A percentile compares a stretch with the other conserved stretches of the same genome.
Evolutionary conservation across 192 early-diverging fungal species (phyloP).

Genomic region (Gaertneriomyces sp.): DNA sequence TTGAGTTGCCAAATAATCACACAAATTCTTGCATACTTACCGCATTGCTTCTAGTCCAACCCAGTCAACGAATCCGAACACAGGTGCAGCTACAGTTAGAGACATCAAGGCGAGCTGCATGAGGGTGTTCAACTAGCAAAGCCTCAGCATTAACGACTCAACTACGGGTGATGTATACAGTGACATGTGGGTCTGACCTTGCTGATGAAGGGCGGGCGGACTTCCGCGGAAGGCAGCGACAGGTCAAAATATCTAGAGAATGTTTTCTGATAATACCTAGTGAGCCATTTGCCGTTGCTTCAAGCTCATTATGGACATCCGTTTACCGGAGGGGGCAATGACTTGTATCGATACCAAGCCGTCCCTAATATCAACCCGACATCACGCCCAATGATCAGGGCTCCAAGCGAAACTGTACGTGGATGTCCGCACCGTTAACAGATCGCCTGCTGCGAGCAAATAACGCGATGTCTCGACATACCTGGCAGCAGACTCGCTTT

Average conservation of each 20-base stretch:
- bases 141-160: neutral
- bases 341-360: slow-evolving; percentile 81
- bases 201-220: slow-evolving; percentile 80
- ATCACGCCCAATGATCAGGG: slow-evolving; percentile 83
- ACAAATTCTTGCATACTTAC: slow-evolving; percentile 23
- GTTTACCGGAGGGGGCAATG: slow-evolving; percentile 76
- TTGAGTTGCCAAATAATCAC: neutral
- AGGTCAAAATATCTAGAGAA: slow-evolving; percentile 81
- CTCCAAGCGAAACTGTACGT: slow-evolving; percentile 60
- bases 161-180: neutral
- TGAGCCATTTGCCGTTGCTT: neutral
- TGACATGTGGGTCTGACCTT: slow-evolving; percentile 44
- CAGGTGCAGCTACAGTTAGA: slow-evolving; percentile 66
- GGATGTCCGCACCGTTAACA: slow-evolving; percentile 1
- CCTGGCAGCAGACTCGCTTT: slow-evolving; percentile 70
- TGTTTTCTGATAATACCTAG: slow-evolving; percentile 62
- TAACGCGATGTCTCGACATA: slow-evolving; percentile 24
- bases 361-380: slow-evolving; percentile 71
- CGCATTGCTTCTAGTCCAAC: slow-evolving; percentile 57
- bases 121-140: slow-evolving; percentile 67
- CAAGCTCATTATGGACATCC: neutral
- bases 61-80: slow-evolving; percentile 58
- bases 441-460: neutral
- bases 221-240: slow-evolving; percentile 85
- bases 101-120: slow-evolving; percentile 82